Evolutionary conservation across 495 filamentous ascomycete species (phyloP).

Genomic region (Neurospora sp.): DNA sequence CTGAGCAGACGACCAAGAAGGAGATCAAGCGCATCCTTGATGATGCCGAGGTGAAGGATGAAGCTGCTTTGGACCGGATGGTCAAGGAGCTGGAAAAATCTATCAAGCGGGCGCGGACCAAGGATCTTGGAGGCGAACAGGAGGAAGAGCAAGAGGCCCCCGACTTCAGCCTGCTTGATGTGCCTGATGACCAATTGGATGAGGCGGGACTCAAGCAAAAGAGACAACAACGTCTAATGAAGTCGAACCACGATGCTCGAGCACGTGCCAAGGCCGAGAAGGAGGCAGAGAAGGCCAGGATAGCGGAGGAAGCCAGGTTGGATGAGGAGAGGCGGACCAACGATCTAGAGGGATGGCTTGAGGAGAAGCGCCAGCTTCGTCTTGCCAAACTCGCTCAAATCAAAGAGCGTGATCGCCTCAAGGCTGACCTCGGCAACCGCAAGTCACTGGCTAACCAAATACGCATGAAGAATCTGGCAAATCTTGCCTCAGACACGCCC

Average conservation of each 20-base stretch:
- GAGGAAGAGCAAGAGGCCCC: conserved; percentile 66
- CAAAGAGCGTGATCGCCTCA: conserved; percentile 85
- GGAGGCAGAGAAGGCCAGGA: conserved; percentile 73
- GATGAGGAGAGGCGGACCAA: conserved; percentile 78
- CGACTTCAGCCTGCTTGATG: conserved; percentile 77
- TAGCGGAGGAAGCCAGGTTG: conserved; percentile 69
- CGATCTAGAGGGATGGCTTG: conserved; percentile 79
- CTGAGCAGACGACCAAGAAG: conserved; percentile 63
- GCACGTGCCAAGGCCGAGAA: conserved; percentile 91
- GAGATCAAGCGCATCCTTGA: conserved; percentile 78
- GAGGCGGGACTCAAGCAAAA: conserved; percentile 86
- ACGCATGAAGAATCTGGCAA: conserved; percentile 97
- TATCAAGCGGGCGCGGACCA: conserved; percentile 79
- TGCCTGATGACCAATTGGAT: conserved; percentile 85
- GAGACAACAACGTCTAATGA: conserved; percentile 80
- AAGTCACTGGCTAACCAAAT: conserved; percentile 92
- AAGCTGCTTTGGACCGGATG: conserved; percentile 64
- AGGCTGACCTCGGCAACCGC: conserved; percentile 85
- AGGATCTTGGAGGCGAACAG: conserved; percentile 78
- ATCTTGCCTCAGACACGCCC: conserved; percentile 84
- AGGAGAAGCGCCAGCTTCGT: conserved; percentile 64
- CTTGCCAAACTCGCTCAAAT: conserved; percentile 68
- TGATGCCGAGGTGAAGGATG: conserved; percentile 83
- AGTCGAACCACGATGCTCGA: conserved; percentile 86
- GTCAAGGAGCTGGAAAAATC: conserved; percentile 82